These are phyloP conservation scores for Wickerhamomyces queroliae DNA, from an alignment of 805 yeast genomes.

Conservation along the genomic window DNA sequence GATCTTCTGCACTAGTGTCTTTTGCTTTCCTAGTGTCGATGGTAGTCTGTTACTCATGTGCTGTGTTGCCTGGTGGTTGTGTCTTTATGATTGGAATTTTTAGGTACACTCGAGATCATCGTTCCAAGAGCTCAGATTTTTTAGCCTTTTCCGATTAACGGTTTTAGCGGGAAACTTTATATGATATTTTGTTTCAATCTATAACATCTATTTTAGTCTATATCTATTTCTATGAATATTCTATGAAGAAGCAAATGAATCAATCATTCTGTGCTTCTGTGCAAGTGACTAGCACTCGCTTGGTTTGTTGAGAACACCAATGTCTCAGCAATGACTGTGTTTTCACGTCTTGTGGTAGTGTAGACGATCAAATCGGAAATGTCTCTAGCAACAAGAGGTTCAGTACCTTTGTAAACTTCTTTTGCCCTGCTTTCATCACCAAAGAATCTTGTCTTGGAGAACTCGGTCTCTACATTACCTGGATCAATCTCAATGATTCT, in stretches of 20 bases:
- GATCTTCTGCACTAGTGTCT: constrained; percentile 11
- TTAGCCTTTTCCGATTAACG: too few relatives aligned
- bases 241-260: background rate
- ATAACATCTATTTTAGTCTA: background rate
- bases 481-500: constrained; percentile 65
- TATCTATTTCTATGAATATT: background rate
- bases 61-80: too few relatives aligned
- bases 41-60: too few relatives aligned
- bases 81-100: too few relatives aligned
- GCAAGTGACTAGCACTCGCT: constrained; percentile 65
- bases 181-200: too few relatives aligned
- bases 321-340: constrained; percentile 64
- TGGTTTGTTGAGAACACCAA: constrained; percentile 82
- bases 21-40: too few relatives aligned
- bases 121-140: too few relatives aligned
- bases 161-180: too few relatives aligned
- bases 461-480: constrained; percentile 66
- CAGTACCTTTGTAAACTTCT: constrained; percentile 48
- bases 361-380: constrained; percentile 54
- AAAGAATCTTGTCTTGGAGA: constrained; percentile 52
- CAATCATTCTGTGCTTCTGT: constrained; percentile 29
- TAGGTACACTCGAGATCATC: too few relatives aligned
- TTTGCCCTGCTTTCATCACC: constrained; percentile 51
- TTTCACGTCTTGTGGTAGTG: constrained; percentile 47
- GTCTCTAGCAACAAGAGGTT: constrained; percentile 53